These are phyloP conservation scores for Candida insectalens DNA, from an alignment of 805 yeast species.

Conservation along the genomic window DNA sequence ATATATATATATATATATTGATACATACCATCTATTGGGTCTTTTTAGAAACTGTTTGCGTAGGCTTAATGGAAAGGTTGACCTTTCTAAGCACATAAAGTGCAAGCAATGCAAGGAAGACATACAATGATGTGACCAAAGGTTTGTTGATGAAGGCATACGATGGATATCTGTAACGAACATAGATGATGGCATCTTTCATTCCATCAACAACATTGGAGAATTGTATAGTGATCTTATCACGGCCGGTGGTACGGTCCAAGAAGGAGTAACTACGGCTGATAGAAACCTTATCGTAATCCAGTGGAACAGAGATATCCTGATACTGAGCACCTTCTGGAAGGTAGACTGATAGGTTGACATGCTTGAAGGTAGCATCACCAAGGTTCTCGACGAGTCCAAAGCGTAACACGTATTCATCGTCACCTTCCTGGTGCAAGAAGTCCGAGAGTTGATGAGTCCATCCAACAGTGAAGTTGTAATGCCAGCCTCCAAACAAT, in stretches of 20 bases:
- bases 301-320: conserved; percentile 49
- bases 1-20: background rate
- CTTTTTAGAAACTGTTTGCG: background rate
- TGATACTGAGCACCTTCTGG: conserved; percentile 77
- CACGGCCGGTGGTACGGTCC: conserved; percentile 72
- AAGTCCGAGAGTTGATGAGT: conserved; percentile 46
- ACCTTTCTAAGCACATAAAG: conserved; percentile 39
- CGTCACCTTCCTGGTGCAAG: conserved; percentile 34
- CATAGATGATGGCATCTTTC: conserved; percentile 40
- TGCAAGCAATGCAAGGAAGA: conserved; percentile 50
- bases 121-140: conserved; percentile 47
- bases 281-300: conserved; percentile 22
- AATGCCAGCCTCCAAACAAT: conserved; percentile 93
- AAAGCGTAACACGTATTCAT: conserved; percentile 48
- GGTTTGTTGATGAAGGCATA: conserved; percentile 56
- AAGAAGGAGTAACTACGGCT: conserved; percentile 42
- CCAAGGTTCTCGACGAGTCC: conserved; percentile 68
- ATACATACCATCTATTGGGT: too few species aligned
- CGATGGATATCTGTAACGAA: conserved; percentile 54
- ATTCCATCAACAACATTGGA: conserved; percentile 63
- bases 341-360: conserved; percentile 52
- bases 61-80: conserved; percentile 26
- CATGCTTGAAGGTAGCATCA: conserved; percentile 57
- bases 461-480: conserved; percentile 96
- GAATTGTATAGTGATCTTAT: conserved; percentile 53